phyloP scores from a whole-genome alignment of 805 yeast genomes.

The Ogataea pilisensis region DNA sequence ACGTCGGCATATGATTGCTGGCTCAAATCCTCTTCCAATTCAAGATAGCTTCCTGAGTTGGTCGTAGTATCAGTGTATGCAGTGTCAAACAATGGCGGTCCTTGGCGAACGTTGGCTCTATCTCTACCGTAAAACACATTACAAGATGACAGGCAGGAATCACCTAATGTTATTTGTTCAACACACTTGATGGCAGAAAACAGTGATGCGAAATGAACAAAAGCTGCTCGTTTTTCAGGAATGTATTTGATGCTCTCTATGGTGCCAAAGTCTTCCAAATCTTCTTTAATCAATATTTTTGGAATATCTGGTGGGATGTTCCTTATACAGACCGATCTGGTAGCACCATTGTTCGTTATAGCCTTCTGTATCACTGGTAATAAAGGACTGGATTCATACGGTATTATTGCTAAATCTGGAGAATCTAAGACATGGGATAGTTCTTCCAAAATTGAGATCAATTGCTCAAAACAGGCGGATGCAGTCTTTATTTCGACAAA shows the following conservation, averaged over 20 bases:
- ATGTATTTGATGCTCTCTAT: constrained; percentile 34
- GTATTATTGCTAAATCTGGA: constrained; percentile 32
- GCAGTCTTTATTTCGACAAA: constrained; percentile 24
- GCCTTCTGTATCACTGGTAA: constrained; percentile 24
- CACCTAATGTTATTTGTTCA: constrained; percentile 32
- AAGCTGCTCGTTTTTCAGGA: constrained; percentile 20
- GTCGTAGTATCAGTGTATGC: neutral
- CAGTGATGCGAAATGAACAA: constrained; percentile 41
- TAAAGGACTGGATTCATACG: constrained; percentile 30
- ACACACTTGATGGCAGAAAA: constrained; percentile 43
- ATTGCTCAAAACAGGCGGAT: constrained; percentile 16
- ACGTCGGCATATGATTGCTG: constrained; percentile 12
- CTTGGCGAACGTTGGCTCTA: constrained; percentile 7
- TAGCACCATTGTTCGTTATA: constrained; percentile 29
- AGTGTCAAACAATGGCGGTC: neutral
- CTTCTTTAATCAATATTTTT: constrained; percentile 21
- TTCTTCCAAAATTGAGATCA: constrained; percentile 12
- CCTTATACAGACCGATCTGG: constrained; percentile 27
- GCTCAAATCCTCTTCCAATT: constrained; percentile 4
- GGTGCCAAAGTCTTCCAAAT: constrained; percentile 38
- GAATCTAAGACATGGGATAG: constrained; percentile 33
- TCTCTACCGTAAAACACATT: constrained; percentile 30
- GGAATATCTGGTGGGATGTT: constrained; percentile 23
- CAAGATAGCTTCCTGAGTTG: constrained; percentile 10
- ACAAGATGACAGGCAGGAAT: constrained; percentile 20